A percentile compares a stretch with the other conserved stretches of the same genome.
Evolutionary conservation across 192 early-diverging fungal species (phyloP).

Genomic region (Linnemannia zychae): DNA sequence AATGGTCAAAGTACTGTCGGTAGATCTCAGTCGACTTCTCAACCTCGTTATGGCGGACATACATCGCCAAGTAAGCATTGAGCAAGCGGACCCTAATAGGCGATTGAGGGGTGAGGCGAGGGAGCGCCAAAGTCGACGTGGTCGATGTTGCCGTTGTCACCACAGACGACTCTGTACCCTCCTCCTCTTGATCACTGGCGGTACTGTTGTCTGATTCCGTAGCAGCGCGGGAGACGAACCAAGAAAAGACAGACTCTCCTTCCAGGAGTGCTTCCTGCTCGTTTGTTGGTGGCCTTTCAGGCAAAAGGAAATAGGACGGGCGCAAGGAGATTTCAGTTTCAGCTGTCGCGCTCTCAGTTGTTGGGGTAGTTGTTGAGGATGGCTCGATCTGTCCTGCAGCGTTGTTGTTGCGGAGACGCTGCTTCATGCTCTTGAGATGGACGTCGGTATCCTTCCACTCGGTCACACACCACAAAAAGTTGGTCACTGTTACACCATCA

Average conservation of each 20-base stretch:
- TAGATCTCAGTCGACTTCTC: conserved; percentile 63
- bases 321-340: conserved; percentile 28
- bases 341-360: not conserved
- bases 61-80: conserved; percentile 71
- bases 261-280: conserved; percentile 49
- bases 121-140: conserved; percentile 12
- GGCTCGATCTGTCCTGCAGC: conserved; percentile 5
- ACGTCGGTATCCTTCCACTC: conserved; percentile 60
- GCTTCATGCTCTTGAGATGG: conserved; percentile 28
- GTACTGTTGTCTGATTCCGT: conserved; percentile 38
- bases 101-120: conserved; percentile 53
- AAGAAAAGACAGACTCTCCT: conserved; percentile 44
- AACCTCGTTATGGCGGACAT: conserved; percentile 67
- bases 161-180: not conserved
- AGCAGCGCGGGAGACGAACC: conserved; percentile 58
- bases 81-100: conserved; percentile 66
- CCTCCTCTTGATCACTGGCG: not conserved
- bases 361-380: not conserved
- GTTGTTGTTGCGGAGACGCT: conserved; percentile 1
- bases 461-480: conserved; percentile 79
- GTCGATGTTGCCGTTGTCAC: not conserved
- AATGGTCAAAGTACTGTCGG: conserved; percentile 63
- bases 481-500: conserved; percentile 73
- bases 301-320: conserved; percentile 34
- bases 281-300: conserved; percentile 12